phyloP scores from a whole-genome alignment of 2,329 filamentous ascomycete genomes.

The Scedosporium aurantiacum region DNA sequence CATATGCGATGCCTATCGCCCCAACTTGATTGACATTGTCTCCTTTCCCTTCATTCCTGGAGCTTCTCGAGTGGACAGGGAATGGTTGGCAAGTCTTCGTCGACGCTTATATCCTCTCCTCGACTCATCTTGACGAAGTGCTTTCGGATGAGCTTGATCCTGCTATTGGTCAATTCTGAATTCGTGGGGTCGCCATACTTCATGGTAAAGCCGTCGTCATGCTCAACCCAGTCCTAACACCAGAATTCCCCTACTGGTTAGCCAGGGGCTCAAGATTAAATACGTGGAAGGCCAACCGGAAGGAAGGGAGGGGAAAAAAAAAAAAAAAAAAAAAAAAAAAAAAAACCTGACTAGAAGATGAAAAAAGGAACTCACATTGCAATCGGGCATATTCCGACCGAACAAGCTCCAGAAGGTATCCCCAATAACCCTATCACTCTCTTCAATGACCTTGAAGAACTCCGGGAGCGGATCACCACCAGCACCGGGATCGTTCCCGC shows the following conservation, averaged over 20 bases:
- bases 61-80: slow-evolving; percentile 21
- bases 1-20: not conserved
- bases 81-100: slow-evolving; percentile 25
- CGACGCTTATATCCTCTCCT: slow-evolving; percentile 19
- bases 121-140: slow-evolving; percentile 30
- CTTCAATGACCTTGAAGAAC: slow-evolving; percentile 30
- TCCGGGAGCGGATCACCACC: slow-evolving; percentile 21
- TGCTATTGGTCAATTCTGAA: slow-evolving; percentile 21
- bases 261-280: no score
- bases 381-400: slow-evolving; percentile 31
- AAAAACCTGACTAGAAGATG: not conserved
- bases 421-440: slow-evolving; percentile 24
- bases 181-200: slow-evolving; percentile 33
- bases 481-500: slow-evolving; percentile 5
- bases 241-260: not conserved
- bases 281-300: no score
- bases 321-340: no score
- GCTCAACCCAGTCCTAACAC: slow-evolving; percentile 26
- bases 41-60: not conserved
- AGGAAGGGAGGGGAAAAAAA: no score
- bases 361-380: slow-evolving; percentile 20
- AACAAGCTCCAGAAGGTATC: slow-evolving; percentile 37
- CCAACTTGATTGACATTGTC: not conserved
- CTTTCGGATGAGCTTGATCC: slow-evolving; percentile 30
- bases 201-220: slow-evolving; percentile 32